Percentiles rank a stretch among this genome's conserved stretches.
These are phyloP conservation scores for Fremontodendron californicum DNA, from an alignment of 345 rosid genomes.

Conservation along the genomic window DNA sequence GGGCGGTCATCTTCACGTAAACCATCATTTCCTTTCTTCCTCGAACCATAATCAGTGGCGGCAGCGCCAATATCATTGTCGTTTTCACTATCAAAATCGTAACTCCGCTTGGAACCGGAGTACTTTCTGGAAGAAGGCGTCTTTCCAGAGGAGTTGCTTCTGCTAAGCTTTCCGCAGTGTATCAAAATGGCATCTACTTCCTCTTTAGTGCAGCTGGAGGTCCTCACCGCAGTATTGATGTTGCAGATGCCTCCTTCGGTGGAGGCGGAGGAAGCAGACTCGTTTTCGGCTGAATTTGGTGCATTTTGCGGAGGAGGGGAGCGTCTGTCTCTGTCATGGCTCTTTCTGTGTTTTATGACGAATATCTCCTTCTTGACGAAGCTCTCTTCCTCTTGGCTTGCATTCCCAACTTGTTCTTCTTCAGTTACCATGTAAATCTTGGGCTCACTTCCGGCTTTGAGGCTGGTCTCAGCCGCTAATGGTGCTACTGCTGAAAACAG, in stretches of 20 bases:
- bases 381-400: not conserved
- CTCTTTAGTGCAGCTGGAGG: constrained; percentile 65
- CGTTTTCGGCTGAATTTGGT: not conserved
- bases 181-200: constrained; percentile 91
- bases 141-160: constrained; percentile 67
- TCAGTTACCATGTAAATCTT: not conserved
- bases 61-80: constrained; percentile 22
- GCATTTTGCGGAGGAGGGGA: constrained; percentile 27
- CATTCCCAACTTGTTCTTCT: constrained; percentile 1
- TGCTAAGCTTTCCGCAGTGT: constrained; percentile 89
- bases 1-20: constrained; percentile 37
- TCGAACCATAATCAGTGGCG: constrained; percentile 17
- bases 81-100: constrained; percentile 55
- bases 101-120: constrained; percentile 92
- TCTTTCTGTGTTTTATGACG: constrained; percentile 74
- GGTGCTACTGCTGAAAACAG: not conserved
- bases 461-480: not conserved
- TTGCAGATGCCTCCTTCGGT: constrained; percentile 28
- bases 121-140: constrained; percentile 43
- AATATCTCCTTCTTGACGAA: constrained; percentile 34
- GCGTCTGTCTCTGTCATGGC: constrained; percentile 56
- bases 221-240: constrained; percentile 27
- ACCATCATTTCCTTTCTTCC: constrained; percentile 17
- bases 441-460: not conserved
- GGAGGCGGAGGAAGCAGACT: constrained; percentile 10